Percentiles rank a stretch among this genome's conserved stretches.
Evolutionary conservation across 768 basidiomycete species (phyloP).

Genomic region (Inosperma sp.): DNA sequence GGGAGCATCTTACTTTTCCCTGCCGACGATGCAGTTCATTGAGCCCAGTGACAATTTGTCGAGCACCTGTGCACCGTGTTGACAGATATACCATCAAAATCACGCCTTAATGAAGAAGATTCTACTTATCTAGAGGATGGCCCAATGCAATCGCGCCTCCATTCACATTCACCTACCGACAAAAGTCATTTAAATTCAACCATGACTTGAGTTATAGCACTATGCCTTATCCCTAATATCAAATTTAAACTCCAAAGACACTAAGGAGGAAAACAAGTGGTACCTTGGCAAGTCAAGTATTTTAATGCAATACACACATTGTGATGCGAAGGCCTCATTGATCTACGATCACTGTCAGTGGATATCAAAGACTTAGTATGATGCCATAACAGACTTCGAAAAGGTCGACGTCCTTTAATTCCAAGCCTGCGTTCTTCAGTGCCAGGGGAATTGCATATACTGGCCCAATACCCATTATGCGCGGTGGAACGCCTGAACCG

Average conservation of each 20-base stretch:
- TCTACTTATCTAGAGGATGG: constrained; percentile 71
- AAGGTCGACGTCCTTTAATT: constrained; percentile 65
- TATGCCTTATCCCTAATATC: constrained; percentile 37
- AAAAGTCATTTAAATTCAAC: neutral
- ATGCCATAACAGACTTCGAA: constrained; percentile 52
- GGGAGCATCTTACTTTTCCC: constrained; percentile 49
- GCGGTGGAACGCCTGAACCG: constrained; percentile 61
- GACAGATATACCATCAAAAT: constrained; percentile 12
- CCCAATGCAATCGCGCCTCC: constrained; percentile 89
- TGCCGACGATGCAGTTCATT: constrained; percentile 64
- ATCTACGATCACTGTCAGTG: constrained; percentile 43
- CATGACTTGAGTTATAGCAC: neutral
- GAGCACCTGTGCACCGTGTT: constrained; percentile 74
- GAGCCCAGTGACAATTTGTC: constrained; percentile 82
- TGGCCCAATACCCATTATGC: constrained; percentile 89
- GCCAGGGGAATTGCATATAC: constrained; percentile 77
- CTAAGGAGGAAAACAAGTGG: constrained; percentile 6
- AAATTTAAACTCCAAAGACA: too few relatives aligned
- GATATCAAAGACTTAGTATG: neutral
- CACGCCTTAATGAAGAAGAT: constrained; percentile 3
- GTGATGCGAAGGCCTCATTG: constrained; percentile 89
- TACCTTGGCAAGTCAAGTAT: constrained; percentile 54
- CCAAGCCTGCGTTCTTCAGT: constrained; percentile 62
- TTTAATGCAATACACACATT: constrained; percentile 70
- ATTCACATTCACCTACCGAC: constrained; percentile 69